phyloP scores from a whole-genome alignment of 2,329 filamentous ascomycete species.

The Claviceps maximensis region DNA sequence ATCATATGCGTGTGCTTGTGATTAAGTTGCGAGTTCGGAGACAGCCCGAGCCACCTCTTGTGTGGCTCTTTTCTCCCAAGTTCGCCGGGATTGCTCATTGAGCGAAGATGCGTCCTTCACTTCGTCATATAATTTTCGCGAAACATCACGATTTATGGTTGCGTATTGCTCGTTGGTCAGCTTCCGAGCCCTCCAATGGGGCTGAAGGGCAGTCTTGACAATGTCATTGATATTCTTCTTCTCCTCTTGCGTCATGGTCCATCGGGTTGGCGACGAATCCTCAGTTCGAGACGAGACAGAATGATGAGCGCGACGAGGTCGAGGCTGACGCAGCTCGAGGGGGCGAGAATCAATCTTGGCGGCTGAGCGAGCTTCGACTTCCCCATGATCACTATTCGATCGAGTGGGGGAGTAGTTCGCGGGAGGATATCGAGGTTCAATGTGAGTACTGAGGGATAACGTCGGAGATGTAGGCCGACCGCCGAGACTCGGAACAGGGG shows the following conservation, averaged over 20 bases:
- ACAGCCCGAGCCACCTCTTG: conserved; percentile 70
- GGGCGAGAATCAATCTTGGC: conserved; percentile 16
- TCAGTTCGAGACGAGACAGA: conserved; percentile 34
- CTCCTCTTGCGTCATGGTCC: conserved; percentile 58
- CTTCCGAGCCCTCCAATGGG: conserved; percentile 66
- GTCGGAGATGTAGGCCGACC: conserved; percentile 50
- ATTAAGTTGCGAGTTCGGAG: conserved; percentile 37
- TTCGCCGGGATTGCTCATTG: conserved; percentile 50
- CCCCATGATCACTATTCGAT: conserved; percentile 30
- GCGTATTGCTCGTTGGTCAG: conserved; percentile 86
- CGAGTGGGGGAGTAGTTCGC: conserved; percentile 57
- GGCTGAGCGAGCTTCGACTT: conserved; percentile 25
- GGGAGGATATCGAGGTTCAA: conserved; percentile 61
- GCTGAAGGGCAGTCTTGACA: conserved; percentile 70
- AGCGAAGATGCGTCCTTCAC: conserved; percentile 42
- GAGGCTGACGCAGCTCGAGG: conserved; percentile 39
- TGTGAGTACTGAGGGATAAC: conserved; percentile 53
- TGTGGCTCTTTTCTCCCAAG: conserved; percentile 63
- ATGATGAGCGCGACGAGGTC: conserved; percentile 32
- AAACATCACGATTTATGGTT: conserved; percentile 80
- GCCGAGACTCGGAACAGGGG: conserved; percentile 42
- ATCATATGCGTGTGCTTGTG: conserved; percentile 9
- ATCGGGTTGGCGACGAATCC: conserved; percentile 56
- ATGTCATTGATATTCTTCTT: conserved; percentile 85
- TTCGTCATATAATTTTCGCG: conserved; percentile 72